Conservation (phyloP, 1,284 basidiomycete species). For the Malassezia slooffiae region DNA sequence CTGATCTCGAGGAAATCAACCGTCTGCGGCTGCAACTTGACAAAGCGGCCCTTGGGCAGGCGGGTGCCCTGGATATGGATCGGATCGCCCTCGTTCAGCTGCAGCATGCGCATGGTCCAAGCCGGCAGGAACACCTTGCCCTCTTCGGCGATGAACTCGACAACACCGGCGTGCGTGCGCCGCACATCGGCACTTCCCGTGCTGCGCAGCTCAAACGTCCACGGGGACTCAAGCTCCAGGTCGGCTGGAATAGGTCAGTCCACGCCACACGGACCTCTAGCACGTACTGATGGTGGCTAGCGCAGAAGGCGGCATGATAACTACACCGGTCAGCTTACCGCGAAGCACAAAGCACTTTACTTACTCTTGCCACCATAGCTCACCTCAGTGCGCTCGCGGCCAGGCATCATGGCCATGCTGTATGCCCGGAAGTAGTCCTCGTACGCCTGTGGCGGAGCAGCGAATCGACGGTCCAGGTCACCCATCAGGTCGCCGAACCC, state of each 20-base stretch:
- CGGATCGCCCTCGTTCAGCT: slow-evolving; percentile 84
- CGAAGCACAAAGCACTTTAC: slow-evolving; percentile 47
- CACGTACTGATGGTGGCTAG: slow-evolving; percentile 66
- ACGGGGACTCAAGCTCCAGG: slow-evolving; percentile 81
- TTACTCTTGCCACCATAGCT: slow-evolving; percentile 95
- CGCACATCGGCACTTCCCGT: slow-evolving; percentile 49
- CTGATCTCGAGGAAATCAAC: slow-evolving; percentile 79
- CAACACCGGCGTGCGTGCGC: slow-evolving; percentile 81
- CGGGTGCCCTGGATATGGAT: slow-evolving; percentile 80
- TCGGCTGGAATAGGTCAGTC: slow-evolving; percentile 50
- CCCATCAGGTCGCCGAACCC: slow-evolving; percentile 24
- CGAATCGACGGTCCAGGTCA: slow-evolving; percentile 28
- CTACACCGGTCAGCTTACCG: slow-evolving; percentile 49
- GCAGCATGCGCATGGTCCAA: slow-evolving; percentile 98
- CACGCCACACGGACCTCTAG: neutral
- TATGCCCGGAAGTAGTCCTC: slow-evolving; percentile 54
- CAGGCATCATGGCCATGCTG: slow-evolving; percentile 71
- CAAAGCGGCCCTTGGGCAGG: slow-evolving; percentile 83
- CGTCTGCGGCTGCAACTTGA: slow-evolving; percentile 92
- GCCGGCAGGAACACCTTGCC: slow-evolving; percentile 88
- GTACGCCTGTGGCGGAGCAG: slow-evolving; percentile 35
- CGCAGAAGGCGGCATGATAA: slow-evolving; percentile 94
- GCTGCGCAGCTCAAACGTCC: slow-evolving; percentile 91
- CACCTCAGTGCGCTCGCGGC: slow-evolving; percentile 69
- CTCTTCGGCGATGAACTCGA: slow-evolving; percentile 97